These are phyloP conservation scores for Starmerella bacillaris DNA, from an alignment of 805 yeast genomes.

Conservation along the genomic window DNA sequence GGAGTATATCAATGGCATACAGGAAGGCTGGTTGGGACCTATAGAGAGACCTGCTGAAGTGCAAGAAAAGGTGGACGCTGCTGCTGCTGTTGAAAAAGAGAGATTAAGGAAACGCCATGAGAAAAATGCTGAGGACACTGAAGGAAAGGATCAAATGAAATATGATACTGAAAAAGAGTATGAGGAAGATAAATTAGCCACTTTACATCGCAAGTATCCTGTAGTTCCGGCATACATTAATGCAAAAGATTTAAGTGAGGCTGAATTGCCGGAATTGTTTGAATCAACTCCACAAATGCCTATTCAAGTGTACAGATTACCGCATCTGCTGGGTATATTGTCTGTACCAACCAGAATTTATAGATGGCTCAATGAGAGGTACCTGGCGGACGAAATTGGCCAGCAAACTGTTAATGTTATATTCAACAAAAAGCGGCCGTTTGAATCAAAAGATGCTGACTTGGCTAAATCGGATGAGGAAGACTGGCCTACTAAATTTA, in stretches of 20 bases:
- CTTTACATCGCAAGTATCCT: conserved; percentile 10
- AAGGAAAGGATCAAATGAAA: conserved; percentile 9
- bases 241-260: conserved; percentile 38
- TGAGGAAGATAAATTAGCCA: conserved; percentile 11
- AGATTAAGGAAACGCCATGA: conserved; percentile 7
- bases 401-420: conserved; percentile 36
- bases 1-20: conserved; percentile 77
- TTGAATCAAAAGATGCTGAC: conserved; percentile 27
- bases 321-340: conserved; percentile 60
- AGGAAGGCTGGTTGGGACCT: conserved; percentile 91
- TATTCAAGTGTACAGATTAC: conserved; percentile 53
- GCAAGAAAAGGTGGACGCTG: conserved; percentile 11
- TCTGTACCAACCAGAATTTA: conserved; percentile 59
- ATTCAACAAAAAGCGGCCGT: conserved; percentile 37
- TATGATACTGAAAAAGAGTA: conserved; percentile 10
- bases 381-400: conserved; percentile 51
- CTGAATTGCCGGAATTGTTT: conserved; percentile 37
- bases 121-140: conserved; percentile 13
- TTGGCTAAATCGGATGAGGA: conserved; percentile 45
- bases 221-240: conserved; percentile 12
- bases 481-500: conserved; percentile 82
- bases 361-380: conserved; percentile 58
- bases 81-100: conserved; percentile 9
- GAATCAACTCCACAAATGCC: conserved; percentile 35
- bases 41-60: conserved; percentile 34